These are phyloP conservation scores for Solanum ahanhuiri DNA, from an alignment of 257 asterid species.

Conservation along the genomic window DNA sequence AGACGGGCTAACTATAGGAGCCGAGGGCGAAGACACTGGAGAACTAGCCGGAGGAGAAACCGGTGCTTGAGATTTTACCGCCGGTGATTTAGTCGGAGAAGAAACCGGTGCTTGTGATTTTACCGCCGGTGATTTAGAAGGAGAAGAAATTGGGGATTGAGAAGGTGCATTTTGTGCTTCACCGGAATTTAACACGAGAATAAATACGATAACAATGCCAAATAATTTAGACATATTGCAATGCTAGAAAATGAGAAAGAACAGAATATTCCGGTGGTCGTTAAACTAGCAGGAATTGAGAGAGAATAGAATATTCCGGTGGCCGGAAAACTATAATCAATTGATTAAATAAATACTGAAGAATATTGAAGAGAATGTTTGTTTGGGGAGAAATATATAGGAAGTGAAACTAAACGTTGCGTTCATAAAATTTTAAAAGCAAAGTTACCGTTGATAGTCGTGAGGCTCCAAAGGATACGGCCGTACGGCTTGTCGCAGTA, in stretches of 20 bases:
- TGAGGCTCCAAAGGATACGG: slow-evolving; percentile 2
- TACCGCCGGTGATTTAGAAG: slow-evolving; percentile 18
- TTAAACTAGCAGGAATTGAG: background rate
- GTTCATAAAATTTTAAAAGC: background rate
- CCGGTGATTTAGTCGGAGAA: slow-evolving; percentile 13
- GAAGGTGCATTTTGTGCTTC: slow-evolving; percentile 57
- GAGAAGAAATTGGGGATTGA: slow-evolving; percentile 28
- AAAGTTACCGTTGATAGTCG: slow-evolving; percentile 34
- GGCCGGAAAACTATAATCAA: background rate
- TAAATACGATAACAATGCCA: slow-evolving; percentile 17
- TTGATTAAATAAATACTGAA: background rate
- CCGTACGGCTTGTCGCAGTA: background rate
- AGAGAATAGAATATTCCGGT: slow-evolving; percentile 12
- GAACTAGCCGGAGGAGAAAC: slow-evolving; percentile 26
- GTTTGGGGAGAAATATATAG: slow-evolving; percentile 6
- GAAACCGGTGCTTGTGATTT: slow-evolving; percentile 15
- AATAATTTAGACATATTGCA: slow-evolving; percentile 20
- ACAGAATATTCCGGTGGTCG: slow-evolving; percentile 13
- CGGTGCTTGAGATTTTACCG: slow-evolving; percentile 15
- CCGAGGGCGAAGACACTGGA: slow-evolving; percentile 32
- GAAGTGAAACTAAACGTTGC: slow-evolving; percentile 28
- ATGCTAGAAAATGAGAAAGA: background rate
- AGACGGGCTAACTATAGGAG: slow-evolving; percentile 38
- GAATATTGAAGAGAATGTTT: background rate
- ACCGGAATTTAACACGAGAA: slow-evolving; percentile 22